Percentiles rank a stretch among this genome's conserved stretches.
phyloP scores from a whole-genome alignment of 495 filamentous ascomycete genomes.

The Letharia lupina region DNA sequence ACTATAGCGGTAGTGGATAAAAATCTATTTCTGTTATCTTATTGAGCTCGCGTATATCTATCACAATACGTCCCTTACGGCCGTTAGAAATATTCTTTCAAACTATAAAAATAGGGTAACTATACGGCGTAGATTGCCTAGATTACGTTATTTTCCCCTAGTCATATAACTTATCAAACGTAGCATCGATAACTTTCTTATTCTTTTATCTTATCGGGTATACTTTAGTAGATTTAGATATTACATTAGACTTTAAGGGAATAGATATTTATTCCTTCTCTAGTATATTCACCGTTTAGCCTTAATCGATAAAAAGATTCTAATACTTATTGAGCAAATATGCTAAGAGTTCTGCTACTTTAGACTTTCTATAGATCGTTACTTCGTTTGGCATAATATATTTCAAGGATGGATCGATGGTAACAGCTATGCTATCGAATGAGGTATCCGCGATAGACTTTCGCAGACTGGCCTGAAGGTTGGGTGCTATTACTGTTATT shows the following conservation, averaged over 20 bases:
- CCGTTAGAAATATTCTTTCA: slow-evolving; percentile 8
- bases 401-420: neutral
- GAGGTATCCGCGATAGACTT: neutral
- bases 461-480: neutral
- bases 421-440: neutral
- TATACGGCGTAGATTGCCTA: slow-evolving; percentile 1
- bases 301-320: neutral
- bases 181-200: slow-evolving; percentile 17
- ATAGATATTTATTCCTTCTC: slow-evolving; percentile 5
- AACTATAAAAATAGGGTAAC: slow-evolving; percentile 19
- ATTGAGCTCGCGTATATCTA: slow-evolving; percentile 13
- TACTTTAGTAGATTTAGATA: neutral
- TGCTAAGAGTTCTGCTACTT: neutral
- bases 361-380: neutral
- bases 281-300: neutral
- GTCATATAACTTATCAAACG: slow-evolving; percentile 18
- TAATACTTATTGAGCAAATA: slow-evolving; percentile 9
- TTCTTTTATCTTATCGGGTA: slow-evolving; percentile 7
- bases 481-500: neutral
- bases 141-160: slow-evolving; percentile 13
- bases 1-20: slow-evolving; percentile 9
- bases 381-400: neutral
- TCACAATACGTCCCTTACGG: neutral
- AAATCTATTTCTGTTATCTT: slow-evolving; percentile 4
- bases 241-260: neutral